Evolutionary conservation across 2,329 filamentous ascomycete species (phyloP), one percentile per base, ranked within the genome.

Genomic region (Pseudogymnoascus sp.): DNA sequence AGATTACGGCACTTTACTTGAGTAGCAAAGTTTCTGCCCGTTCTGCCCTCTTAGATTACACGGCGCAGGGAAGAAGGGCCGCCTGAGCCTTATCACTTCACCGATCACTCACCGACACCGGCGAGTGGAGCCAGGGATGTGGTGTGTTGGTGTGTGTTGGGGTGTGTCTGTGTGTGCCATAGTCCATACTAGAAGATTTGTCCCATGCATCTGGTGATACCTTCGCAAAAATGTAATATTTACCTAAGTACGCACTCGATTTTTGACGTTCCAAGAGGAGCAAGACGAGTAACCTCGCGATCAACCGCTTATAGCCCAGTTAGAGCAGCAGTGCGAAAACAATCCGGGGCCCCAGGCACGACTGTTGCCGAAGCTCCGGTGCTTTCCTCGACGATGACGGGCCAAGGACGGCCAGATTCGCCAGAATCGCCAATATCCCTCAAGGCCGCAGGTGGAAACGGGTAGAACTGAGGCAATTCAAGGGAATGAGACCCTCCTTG

Each of bases 241-340:
- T 50, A 50, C 25, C 22, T 50, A 50, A 50, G 14, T 50, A 30
- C 30, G n/a, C 22, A 12, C 43, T 50, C 43, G 43, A 54, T 54
- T 54, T 54, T 54, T 32, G 43, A 18, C 1, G 8, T 54, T 54
- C 43, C 43, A 54, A 54, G 25, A 32, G 4, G n/a, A 54, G n/a
- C 18, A n/a, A 32, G n/a, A 54, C 43, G 43, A 54, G 2, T 54
- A 54, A 54, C 43, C 43, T 54, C 43, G 43, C 43, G 25, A 54
- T 54, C 25, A 54, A 54, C 43, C 43, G 43, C 43, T 54, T 54
- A 54, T 54, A 54, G 43, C 43, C 43, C 43, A 54, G n/a, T 54
- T 54, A 18, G 25, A 54, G 43, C 43, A 6, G 43, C n/a, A 18
- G 4, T 54, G 43, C 43, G 43, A 54, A 54, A 54, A 54, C 43